Conservation (phyloP, 2,329 filamentous ascomycete species). For the Apiospora aurea region DNA sequence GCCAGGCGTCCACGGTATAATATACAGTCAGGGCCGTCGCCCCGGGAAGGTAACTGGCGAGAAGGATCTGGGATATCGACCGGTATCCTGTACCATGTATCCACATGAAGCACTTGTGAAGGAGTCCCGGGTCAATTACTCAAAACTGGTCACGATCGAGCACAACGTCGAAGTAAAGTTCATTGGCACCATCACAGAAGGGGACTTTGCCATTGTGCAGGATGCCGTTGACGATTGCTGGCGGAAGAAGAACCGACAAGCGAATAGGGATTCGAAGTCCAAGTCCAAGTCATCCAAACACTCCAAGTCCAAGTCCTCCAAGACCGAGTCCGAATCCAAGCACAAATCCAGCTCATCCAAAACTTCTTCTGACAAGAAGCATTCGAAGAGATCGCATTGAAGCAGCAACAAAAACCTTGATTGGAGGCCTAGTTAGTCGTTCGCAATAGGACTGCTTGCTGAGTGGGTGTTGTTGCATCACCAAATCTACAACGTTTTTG, state of each 20-base stretch:
- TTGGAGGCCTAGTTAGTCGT: background rate
- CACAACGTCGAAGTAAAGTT: constrained; percentile 66
- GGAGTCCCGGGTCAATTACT: constrained; percentile 65
- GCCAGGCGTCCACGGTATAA: constrained; percentile 60
- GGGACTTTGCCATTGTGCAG: constrained; percentile 50
- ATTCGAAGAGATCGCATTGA: background rate
- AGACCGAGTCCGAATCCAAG: background rate
- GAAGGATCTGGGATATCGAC: constrained; percentile 54
- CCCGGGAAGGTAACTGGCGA: constrained; percentile 48
- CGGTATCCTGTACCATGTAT: constrained; percentile 45
- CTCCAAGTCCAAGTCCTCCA: background rate
- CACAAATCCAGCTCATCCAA: background rate
- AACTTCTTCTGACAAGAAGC: constrained; percentile 4
- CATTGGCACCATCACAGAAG: constrained; percentile 54
- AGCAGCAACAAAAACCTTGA: background rate
- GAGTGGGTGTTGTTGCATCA: background rate
- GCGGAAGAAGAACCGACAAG: constrained; percentile 40
- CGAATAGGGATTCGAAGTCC: background rate
- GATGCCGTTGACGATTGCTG: constrained; percentile 59
- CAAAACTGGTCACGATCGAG: constrained; percentile 62
- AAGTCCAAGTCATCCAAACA: background rate
- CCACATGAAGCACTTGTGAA: constrained; percentile 51
- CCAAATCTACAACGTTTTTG: constrained; percentile 14
- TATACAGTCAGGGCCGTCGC: constrained; percentile 47
- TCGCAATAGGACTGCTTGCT: background rate